Base-by-base conservation (phyloP, 208 protist genomes). In the Leishmania guyanensis region DNA sequence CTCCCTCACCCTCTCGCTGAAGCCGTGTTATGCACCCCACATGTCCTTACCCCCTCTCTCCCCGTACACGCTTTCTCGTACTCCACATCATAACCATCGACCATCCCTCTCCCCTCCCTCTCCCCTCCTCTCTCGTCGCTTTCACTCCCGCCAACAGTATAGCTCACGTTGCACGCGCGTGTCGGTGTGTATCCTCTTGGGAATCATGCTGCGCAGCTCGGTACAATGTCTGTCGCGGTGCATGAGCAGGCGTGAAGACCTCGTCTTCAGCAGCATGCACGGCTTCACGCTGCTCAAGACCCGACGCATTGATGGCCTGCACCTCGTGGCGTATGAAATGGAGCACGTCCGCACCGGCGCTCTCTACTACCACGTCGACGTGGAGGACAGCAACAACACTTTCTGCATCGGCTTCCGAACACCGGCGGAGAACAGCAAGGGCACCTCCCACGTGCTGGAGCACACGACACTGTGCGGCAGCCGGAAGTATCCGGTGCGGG, bases 321-420 rank as follows among this genome's bases (percentile, higher is more conserved):
- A 95, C 85, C 65, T 98, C 39, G 88, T 92, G 8, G 86, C 93
- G 29, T 96, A 97, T 75, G 90, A 94, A 65, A 90, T 96, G 84
- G 75, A 84, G 46, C 96, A 98, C 85, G 79, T 87, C 50, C 72
- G 75, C 43, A 97, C 94, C 26, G 91, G 88, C 26, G 94, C 95
- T 1, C 64, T 86, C 39, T 97, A 97, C 84, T 96, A 97, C 87
- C 98, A 99, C 88, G 84, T 99, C 26, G 98, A 99, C 80, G 92
- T 93, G 66, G 92, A 95, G 68, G 98, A 99, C 90, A 94, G 86
- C 20, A 99, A 99, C 83, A 99, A 99, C 84, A 98, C 96, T 16
- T 99, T 99, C 77, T 98, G 95, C 85, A 98, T 99, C 39, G 97
- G 96, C 39, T 99, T 99, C 83, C 91, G 97, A 76, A 99, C 98